phyloP scores from a whole-genome alignment of 208 protist species.

The Crithidia mellificae region DNA sequence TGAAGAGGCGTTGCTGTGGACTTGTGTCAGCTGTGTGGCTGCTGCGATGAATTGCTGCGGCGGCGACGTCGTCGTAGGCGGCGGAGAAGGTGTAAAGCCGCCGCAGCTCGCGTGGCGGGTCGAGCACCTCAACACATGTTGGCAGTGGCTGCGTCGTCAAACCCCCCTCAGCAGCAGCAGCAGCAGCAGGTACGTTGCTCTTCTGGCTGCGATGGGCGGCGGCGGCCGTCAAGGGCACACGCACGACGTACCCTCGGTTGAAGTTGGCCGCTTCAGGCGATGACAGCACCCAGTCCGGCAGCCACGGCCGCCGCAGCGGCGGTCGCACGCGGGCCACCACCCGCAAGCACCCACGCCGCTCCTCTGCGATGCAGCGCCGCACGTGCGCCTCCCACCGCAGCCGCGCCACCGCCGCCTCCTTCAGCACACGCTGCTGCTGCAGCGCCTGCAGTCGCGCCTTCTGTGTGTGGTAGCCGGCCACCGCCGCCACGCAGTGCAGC shows the following conservation, averaged over 20 bases:
- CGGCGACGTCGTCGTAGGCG: slow-evolving; percentile 18
- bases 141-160: background rate
- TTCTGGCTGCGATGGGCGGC: no score
- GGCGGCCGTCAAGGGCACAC: background rate
- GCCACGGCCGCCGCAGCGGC: slow-evolving; percentile 22
- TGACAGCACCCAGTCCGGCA: slow-evolving; percentile 15
- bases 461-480: slow-evolving; percentile 28
- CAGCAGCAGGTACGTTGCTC: no score
- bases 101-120: slow-evolving; percentile 18
- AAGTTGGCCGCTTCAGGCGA: slow-evolving; percentile 10
- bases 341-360: slow-evolving; percentile 25
- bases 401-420: slow-evolving; percentile 31
- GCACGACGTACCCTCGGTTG: slow-evolving; percentile 26
- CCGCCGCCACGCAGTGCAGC: slow-evolving; percentile 12
- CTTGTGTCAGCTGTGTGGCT: background rate
- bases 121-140: slow-evolving; percentile 20
- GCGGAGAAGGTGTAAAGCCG: slow-evolving; percentile 19
- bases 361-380: slow-evolving; percentile 30
- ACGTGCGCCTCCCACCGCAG: slow-evolving; percentile 34
- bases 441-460: slow-evolving; percentile 26
- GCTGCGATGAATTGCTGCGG: no score
- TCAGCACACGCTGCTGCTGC: slow-evolving; percentile 22
- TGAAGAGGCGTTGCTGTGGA: slow-evolving; percentile 34
- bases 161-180: no score
- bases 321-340: slow-evolving; percentile 34